These are phyloP conservation scores for Boletus fagicola DNA, from an alignment of 768 basidiomycete species.

Conservation along the genomic window DNA sequence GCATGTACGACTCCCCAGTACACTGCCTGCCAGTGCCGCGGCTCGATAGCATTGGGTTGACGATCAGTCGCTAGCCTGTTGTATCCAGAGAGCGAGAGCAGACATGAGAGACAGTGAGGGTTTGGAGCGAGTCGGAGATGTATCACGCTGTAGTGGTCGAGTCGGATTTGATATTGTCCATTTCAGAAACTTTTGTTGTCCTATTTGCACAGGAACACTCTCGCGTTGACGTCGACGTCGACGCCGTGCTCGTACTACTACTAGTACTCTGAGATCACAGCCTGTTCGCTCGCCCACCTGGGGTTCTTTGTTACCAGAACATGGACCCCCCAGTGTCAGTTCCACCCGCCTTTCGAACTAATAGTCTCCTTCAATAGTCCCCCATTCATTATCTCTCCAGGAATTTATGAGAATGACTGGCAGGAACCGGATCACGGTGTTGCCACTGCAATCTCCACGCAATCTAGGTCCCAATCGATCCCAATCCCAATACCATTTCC, in stretches of 20 bases:
- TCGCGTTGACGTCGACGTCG: not conserved
- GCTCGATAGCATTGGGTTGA: not conserved
- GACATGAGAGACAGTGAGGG: not conserved
- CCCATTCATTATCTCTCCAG: too few relatives aligned
- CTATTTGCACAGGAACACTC: too few relatives aligned
- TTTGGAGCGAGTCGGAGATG: not conserved
- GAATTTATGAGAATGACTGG: too few relatives aligned
- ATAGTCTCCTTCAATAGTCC: too few relatives aligned
- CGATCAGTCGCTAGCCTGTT: constrained; percentile 9
- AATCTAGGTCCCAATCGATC: too few relatives aligned
- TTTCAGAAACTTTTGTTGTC: too few relatives aligned
- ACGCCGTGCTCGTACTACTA: not conserved
- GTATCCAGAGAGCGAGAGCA: constrained; percentile 17
- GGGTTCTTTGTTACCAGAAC: constrained; percentile 60
- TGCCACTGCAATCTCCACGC: too few relatives aligned
- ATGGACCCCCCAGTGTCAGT: constrained; percentile 49
- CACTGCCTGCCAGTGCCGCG: not conserved
- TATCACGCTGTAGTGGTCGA: not conserved
- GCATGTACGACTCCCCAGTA: too few relatives aligned
- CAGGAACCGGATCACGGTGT: too few relatives aligned
- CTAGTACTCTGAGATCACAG: constrained; percentile 42
- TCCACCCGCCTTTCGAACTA: too few relatives aligned
- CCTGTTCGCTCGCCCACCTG: constrained; percentile 50
- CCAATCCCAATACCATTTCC: too few relatives aligned
- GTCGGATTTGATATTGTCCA: not conserved